Evolutionary conservation across 108 stramenopile species (phyloP), one percentile per base, ranked within the genome.

Genomic region (Craspedostauros australis): DNA sequence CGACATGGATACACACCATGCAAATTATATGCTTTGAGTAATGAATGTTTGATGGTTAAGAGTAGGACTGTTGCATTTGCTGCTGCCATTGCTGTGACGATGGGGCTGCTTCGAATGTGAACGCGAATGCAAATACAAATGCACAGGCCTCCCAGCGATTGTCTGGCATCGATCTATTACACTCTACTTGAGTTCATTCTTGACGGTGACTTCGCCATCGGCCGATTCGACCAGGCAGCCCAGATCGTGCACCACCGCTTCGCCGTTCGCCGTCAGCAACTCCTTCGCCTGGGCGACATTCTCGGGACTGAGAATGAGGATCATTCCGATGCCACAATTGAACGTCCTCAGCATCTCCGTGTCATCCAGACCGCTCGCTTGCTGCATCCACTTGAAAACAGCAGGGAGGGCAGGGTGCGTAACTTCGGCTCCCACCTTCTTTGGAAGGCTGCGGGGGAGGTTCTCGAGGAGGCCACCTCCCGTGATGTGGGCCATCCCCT

Each of bases 401-500:
- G 62, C 63, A 24, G 95, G 94, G 18, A 93, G 79, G 22, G 64
- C 51, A 12, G 91, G 89, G 66, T 91, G 93, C 6, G 84, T 85
- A 45, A 96, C 84, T 49, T 80, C 73, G 14, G 93, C 97, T n/a
- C 75, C 79, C 5, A 95, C 50, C 53, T 72, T 83, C 21, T 76
- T 64, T 2, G 93, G 88, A 26, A 98, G 73, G 62, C 84, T 91
- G 31, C 97, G 67, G 21, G 96, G 96, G n/a, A 98, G 66, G 67
- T 98, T 98, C 64, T 98, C 97, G 6, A 94, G 69, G 19, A 98
- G 72, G 40, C 97, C 97, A 20, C 97, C 97, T 30, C 97, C 97
- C 30, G 97, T 98, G 56, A 98, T 98, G 67, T 98, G 97, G 14
- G 97, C 86, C 72, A 96, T 71, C 26, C 85, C 97, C 44, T 86